phyloP scores from a whole-genome alignment of 495 filamentous ascomycete genomes.

The Pyrenopolyporus hunteri region DNA sequence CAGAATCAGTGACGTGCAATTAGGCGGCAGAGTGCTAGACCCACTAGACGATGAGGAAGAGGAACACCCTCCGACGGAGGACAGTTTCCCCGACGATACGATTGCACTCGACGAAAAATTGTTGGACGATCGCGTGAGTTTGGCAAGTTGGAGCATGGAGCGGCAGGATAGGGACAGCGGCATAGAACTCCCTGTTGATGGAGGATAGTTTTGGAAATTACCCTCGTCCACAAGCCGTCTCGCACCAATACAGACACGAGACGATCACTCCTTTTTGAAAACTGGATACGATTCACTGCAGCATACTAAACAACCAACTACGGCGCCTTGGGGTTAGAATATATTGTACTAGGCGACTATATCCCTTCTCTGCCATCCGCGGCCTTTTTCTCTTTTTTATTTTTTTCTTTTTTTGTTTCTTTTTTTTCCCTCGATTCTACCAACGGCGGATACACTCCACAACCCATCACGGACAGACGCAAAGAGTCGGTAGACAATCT shows the following conservation, averaged over 20 bases:
- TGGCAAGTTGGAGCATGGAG: slow-evolving; percentile 43
- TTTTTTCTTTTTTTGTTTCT: slow-evolving; percentile 14
- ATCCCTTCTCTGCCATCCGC: slow-evolving; percentile 14
- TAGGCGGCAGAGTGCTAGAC: slow-evolving; percentile 80
- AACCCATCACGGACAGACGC: slow-evolving; percentile 25
- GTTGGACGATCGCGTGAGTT: slow-evolving; percentile 10
- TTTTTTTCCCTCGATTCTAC: slow-evolving; percentile 29
- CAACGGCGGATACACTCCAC: slow-evolving; percentile 34
- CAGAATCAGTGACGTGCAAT: slow-evolving; percentile 73
- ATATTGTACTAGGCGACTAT: slow-evolving; percentile 11
- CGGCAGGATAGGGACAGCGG: slow-evolving; percentile 61
- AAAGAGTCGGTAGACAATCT: slow-evolving; percentile 34
- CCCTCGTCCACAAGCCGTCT: neutral
- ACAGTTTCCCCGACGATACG: slow-evolving; percentile 34
- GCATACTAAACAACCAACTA: slow-evolving; percentile 34
- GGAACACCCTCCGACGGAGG: slow-evolving; percentile 23
- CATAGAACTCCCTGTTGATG: slow-evolving; percentile 52
- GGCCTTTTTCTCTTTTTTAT: slow-evolving; percentile 22
- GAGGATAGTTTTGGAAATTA: slow-evolving; percentile 33
- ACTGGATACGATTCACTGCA: slow-evolving; percentile 34
- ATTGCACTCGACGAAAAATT: slow-evolving; percentile 33
- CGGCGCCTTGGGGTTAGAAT: slow-evolving; percentile 25
- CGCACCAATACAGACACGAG: slow-evolving; percentile 22
- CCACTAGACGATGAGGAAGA: slow-evolving; percentile 67
- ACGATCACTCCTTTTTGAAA: slow-evolving; percentile 25